phyloP scores from a whole-genome alignment of 805 yeast species.

The Myxozyma kluyveri region DNA sequence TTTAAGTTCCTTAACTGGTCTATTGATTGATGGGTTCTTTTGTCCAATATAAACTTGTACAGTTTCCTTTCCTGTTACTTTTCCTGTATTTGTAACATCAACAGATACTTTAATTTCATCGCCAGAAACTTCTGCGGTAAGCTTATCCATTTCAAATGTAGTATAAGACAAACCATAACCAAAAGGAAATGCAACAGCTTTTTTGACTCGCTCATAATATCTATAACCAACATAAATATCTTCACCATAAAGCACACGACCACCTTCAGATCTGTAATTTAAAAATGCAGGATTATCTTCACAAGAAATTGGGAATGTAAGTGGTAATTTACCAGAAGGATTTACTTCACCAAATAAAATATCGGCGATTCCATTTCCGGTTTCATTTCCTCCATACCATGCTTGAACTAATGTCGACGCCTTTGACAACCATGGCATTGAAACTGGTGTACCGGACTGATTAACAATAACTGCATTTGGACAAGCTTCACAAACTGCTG shows the following conservation, averaged over 20 bases:
- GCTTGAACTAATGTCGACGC: slow-evolving; percentile 51
- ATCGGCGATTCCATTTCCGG: slow-evolving; percentile 59
- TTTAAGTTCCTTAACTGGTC: slow-evolving; percentile 61
- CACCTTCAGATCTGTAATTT: slow-evolving; percentile 51
- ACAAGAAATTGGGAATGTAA: slow-evolving; percentile 52
- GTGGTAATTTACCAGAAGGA: slow-evolving; percentile 59
- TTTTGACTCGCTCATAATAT: slow-evolving; percentile 53
- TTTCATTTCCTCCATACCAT: slow-evolving; percentile 57
- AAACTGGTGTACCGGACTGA: slow-evolving; percentile 62
- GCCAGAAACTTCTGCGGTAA: background rate
- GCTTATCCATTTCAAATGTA: background rate
- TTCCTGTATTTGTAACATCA: slow-evolving; percentile 32
- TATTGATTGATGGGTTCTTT: slow-evolving; percentile 41
- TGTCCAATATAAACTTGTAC: slow-evolving; percentile 52
- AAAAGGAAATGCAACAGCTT: slow-evolving; percentile 55
- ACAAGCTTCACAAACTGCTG: slow-evolving; percentile 47
- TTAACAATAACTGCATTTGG: slow-evolving; percentile 53
- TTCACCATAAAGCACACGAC: slow-evolving; percentile 60
- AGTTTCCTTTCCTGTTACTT: slow-evolving; percentile 51
- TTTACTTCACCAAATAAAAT: slow-evolving; percentile 57
- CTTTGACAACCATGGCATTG: slow-evolving; percentile 51
- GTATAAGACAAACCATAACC: slow-evolving; percentile 61
- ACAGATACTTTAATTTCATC: slow-evolving; percentile 2
- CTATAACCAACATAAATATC: slow-evolving; percentile 64
- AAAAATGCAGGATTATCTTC: slow-evolving; percentile 58